phyloP scores from a whole-genome alignment of 2,329 filamentous ascomycete species.

The Bimuria novae-zelandiae region DNA sequence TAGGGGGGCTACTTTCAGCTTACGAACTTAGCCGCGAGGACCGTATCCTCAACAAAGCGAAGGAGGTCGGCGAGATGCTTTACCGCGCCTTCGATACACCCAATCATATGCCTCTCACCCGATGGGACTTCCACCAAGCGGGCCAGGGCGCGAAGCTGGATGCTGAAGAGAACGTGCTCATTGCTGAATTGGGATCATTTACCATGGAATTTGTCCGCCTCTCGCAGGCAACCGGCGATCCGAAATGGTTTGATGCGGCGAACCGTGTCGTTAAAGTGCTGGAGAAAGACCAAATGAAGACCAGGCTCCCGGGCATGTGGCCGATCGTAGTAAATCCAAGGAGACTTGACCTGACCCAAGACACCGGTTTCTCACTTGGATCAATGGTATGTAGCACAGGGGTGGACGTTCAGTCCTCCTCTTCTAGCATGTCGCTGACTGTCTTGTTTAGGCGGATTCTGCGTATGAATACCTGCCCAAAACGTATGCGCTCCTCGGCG shows the following conservation, averaged over 20 bases:
- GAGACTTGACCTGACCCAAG: slow-evolving; percentile 47
- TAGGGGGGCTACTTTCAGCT: slow-evolving; percentile 82
- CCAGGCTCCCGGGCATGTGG: slow-evolving; percentile 55
- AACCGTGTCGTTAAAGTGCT: slow-evolving; percentile 50
- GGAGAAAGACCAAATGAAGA: slow-evolving; percentile 49
- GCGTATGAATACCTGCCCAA: slow-evolving; percentile 51
- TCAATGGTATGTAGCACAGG: slow-evolving; percentile 32
- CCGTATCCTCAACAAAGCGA: slow-evolving; percentile 75
- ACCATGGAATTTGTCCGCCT: slow-evolving; percentile 55
- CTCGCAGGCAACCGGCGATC: slow-evolving; percentile 51
- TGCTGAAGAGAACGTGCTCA: slow-evolving; percentile 48
- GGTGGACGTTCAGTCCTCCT: not conserved
- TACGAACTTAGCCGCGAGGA: slow-evolving; percentile 83
- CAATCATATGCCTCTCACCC: slow-evolving; percentile 78
- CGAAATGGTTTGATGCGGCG: slow-evolving; percentile 54
- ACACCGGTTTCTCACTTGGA: slow-evolving; percentile 42
- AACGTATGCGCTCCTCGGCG: slow-evolving; percentile 53
- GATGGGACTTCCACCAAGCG: slow-evolving; percentile 50
- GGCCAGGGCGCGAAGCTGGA: slow-evolving; percentile 45
- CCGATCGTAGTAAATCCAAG: slow-evolving; percentile 51
- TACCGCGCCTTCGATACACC: slow-evolving; percentile 89
- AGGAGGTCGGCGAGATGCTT: slow-evolving; percentile 78
- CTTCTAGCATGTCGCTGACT: not conserved
- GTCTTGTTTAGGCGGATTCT: slow-evolving; percentile 30
- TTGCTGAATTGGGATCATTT: slow-evolving; percentile 55